Conservation (phyloP, 2,329 filamentous ascomycete species). For the Cercospora janseana region DNA sequence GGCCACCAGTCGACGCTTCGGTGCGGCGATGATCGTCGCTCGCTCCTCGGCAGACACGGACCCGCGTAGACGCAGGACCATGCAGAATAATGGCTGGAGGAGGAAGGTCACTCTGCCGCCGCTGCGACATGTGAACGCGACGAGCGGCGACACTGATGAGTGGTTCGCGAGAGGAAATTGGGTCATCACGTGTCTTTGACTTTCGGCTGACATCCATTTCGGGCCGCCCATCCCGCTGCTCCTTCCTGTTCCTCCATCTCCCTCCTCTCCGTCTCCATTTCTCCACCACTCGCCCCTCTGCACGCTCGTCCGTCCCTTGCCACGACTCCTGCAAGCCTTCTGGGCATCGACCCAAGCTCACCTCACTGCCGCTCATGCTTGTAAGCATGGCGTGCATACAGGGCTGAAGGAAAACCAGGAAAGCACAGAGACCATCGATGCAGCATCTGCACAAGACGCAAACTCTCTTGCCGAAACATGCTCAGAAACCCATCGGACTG, state of each 20-base stretch:
- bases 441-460: no score
- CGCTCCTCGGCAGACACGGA: neutral
- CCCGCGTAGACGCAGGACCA: neutral
- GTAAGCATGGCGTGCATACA: no score
- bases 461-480: no score
- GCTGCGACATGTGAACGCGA: slow-evolving; percentile 8
- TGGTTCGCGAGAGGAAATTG: slow-evolving; percentile 11
- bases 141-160: slow-evolving; percentile 11
- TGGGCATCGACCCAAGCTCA: no score
- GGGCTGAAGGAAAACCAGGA: no score
- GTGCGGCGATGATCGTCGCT: neutral
- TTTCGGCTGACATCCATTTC: neutral
- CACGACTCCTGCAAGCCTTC: no score
- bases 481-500: no score
- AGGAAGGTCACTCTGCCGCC: slow-evolving; percentile 8
- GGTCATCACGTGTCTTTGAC: neutral
- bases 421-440: no score
- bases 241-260: neutral
- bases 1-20: slow-evolving; percentile 1
- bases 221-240: neutral
- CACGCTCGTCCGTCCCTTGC: no score
- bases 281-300: no score
- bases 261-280: no score
- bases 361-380: no score
- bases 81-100: slow-evolving; percentile 8